Percentiles rank a stretch among this genome's conserved stretches.
Conservation (phyloP, 2,329 filamentous ascomycete genomes). For the Talaromyces funiculosus region DNA sequence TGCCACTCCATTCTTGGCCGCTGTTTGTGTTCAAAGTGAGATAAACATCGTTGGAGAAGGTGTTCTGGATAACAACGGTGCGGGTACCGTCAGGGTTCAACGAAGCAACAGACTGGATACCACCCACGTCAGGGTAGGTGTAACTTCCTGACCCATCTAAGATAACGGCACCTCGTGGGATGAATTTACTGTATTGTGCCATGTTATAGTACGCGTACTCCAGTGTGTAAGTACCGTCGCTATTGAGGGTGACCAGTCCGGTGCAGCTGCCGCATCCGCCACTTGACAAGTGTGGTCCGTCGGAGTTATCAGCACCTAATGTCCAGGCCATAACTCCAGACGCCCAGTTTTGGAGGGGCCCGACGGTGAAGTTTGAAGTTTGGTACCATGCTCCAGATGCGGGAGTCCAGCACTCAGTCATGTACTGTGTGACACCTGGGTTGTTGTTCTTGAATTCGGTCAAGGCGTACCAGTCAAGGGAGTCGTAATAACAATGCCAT, state of each 20-base stretch:
- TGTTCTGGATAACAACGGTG: conserved; percentile 9
- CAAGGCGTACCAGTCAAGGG: conserved; percentile 3
- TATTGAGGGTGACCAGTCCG: conserved; percentile 4
- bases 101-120: conserved; percentile 9
- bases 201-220: conserved; percentile 7
- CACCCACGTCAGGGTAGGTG: background rate
- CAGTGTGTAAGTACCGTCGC: conserved; percentile 7
- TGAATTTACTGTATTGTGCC: conserved; percentile 10
- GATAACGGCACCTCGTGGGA: conserved; percentile 2
- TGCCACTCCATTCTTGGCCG: conserved; percentile 6
- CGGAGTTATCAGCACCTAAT: background rate
- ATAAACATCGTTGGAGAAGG: conserved; percentile 2
- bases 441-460: conserved; percentile 8
- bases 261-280: conserved; percentile 5
- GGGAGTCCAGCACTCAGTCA: conserved; percentile 9
- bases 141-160: background rate
- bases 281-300: conserved; percentile 4
- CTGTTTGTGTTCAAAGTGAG: conserved; percentile 4
- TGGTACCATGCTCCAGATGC: conserved; percentile 4
- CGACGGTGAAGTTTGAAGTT: background rate
- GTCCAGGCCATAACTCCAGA: conserved; percentile 11
- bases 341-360: conserved; percentile 11
- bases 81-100: conserved; percentile 11
- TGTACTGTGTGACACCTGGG: conserved; percentile 7
- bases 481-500: conserved; percentile 7